Conservation (phyloP, 2,329 filamentous ascomycete genomes). For the Epichloe gansuensis region DNA sequence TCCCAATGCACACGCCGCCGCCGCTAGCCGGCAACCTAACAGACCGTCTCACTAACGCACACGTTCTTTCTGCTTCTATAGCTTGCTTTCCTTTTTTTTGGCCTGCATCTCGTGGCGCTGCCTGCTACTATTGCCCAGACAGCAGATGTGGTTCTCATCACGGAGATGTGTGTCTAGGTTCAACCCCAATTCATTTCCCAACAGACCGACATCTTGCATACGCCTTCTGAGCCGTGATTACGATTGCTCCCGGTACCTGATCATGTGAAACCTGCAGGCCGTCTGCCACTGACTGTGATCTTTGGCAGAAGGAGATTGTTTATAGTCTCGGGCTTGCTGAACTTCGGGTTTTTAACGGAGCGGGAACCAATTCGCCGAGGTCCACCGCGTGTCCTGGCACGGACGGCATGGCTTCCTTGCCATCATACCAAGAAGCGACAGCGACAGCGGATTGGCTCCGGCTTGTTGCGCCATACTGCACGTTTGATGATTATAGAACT, state of each 20-base stretch:
- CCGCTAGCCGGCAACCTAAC: not conserved
- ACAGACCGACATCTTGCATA: not conserved
- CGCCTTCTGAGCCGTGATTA: not conserved
- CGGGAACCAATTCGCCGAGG: not conserved
- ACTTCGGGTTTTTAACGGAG: not conserved
- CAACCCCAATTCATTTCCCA: not conserved
- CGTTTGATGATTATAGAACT: conserved; percentile 26
- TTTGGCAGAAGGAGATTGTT: too few species aligned
- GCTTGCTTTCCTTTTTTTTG: not conserved
- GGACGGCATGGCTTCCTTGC: conserved; percentile 21
- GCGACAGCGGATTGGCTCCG: conserved; percentile 35
- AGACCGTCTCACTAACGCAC: not conserved
- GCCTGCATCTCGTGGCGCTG: not conserved
- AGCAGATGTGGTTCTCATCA: not conserved
- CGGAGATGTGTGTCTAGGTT: not conserved
- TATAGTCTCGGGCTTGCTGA: not conserved
- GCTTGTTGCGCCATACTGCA: conserved; percentile 33
- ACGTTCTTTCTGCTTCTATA: conserved; percentile 1
- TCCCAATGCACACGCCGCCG: not conserved
- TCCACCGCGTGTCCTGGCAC: not conserved
- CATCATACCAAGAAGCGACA: conserved; percentile 42
- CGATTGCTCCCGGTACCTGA: not conserved
- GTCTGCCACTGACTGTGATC: too few species aligned
- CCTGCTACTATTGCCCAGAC: not conserved
- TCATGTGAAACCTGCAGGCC: not conserved